Base-by-base conservation (phyloP, 2,329 filamentous ascomycete genomes). In the Aspergillus viridinutans region DNA sequence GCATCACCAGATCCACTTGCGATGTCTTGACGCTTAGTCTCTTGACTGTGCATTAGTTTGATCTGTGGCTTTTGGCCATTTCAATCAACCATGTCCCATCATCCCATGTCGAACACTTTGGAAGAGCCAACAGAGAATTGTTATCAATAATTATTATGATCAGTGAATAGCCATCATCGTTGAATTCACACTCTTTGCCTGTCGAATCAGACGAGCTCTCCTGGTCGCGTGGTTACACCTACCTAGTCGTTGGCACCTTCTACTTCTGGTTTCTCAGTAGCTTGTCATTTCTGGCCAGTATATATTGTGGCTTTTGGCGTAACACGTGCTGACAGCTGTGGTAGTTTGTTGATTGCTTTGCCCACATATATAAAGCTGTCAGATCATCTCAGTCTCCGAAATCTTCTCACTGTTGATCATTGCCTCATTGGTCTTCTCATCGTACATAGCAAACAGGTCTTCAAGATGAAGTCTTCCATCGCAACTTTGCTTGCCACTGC, bases 381-480 rank as follows among this genome's bases (percentile, higher is more conserved):
- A 20, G 8, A 23, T 14, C 21, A 17, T 38, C 32, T 17, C 32
- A 7, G 14, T 38, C 14, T 17, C 28, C 32, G 14, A 38, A 17
- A 17, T 7, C 3, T 26, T 42, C 32, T n/a, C 49, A 26, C 35
- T 42, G 17, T 25, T 47, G 52, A 42, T 26, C 51, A 47, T 53
- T 42, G 28, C 25, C 42, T n/a, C 32, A 17, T 38, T 55, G 25
- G 14, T 12, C 38, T 52, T 21, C 21, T 48, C 32, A 10, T 47
- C 51, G 20, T 32, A 20, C 17, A 47, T 28, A 28, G 21, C 23
- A 35, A 52, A 42, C 21, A 53, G 49, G 35, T n/a, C 23, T 35
- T 35, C 77, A 84, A 67, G 78, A 85, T 71, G 80, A 81, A 65
- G 79, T 78, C 74, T 78, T 61, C 64, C 28, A 52, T 67, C 49